Evolutionary conservation across 176 grass and related monocot genomes (phyloP), one percentile per base, ranked within the genome.

Genomic region (Guadua angustifolia): DNA sequence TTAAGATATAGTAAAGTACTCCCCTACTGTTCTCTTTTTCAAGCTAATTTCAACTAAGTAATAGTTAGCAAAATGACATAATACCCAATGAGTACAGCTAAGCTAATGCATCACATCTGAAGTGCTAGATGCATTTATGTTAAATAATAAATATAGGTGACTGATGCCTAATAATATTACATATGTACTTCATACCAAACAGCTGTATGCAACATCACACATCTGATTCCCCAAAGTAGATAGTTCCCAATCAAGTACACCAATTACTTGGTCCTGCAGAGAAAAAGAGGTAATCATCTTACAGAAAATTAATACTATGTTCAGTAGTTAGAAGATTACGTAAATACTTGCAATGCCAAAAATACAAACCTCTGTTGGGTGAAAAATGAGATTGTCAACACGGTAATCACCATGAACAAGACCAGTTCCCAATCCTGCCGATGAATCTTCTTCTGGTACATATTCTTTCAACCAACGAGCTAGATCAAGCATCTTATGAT

Each of bases 211-310:
- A 88, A 98, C 91, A 93, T 98, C 95, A 73, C 95, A 93, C 95
- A 95, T 98, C 69, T 98, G 95, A 77, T 98, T 98, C 71, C 93
- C 95, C 79, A 98, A 86, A 75, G 95, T 98, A 74, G 95, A 98
- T 79, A 98, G 74, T 85, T 98, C 95, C 95, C 95, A 98, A 93
- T 98, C 95, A 84, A 98, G 91, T 82, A 98, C 82, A 56, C 93
- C 95, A 88, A 98, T 95, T 38, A 98, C 93, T 73, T 77, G 85
- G 85, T 95, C 92, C 35, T 36, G 35, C 4, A 29, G 35, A 36
- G 35, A 36, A 36, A 36, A 36, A 36, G 35, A 36, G 35, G 35
- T 36, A 36, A 36, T 36, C 35, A 36, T 36, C 35, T 36, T 36
- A 77, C 9, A 17, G 10, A 86, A 36, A 74, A 39, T 29, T 55